These are phyloP conservation scores for Arthromyces matolae DNA, from an alignment of 768 basidiomycete genomes.

Conservation along the genomic window DNA sequence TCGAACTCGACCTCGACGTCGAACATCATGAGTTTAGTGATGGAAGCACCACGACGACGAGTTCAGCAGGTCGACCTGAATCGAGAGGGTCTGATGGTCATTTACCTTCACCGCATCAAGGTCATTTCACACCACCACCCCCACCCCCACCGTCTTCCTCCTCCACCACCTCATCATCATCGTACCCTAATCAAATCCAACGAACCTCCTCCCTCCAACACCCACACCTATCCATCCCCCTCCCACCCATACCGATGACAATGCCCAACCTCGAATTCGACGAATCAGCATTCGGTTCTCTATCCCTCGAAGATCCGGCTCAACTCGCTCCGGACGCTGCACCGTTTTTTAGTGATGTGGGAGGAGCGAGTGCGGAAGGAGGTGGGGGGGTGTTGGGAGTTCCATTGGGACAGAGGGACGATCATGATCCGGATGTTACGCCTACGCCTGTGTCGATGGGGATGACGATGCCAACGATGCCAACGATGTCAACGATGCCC, in stretches of 20 bases:
- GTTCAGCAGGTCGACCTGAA: neutral
- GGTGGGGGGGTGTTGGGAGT: too few species aligned
- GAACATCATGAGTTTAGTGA: too few species aligned
- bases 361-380: slow-evolving; percentile 4
- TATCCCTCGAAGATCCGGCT: slow-evolving; percentile 73
- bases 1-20: slow-evolving; percentile 6
- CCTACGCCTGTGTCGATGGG: too few species aligned
- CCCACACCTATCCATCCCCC: neutral
- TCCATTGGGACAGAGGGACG: too few species aligned
- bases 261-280: slow-evolving; percentile 10
- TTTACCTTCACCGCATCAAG: neutral
- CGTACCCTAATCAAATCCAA: neutral
- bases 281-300: slow-evolving; percentile 63
- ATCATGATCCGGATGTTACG: slow-evolving; percentile 14
- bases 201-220: neutral
- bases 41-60: slow-evolving; percentile 2
- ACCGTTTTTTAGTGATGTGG: slow-evolving; percentile 4
- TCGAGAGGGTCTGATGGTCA: neutral
- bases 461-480: too few species aligned
- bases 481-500: too few species aligned
- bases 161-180: neutral
- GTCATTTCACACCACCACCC: neutral
- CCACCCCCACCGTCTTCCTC: neutral
- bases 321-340: slow-evolving; percentile 47
- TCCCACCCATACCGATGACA: neutral